Evolutionary conservation across 1,139 yeast species (phyloP), one percentile per base, ranked within the genome.

Genomic region (Yamadazyma sp.): DNA sequence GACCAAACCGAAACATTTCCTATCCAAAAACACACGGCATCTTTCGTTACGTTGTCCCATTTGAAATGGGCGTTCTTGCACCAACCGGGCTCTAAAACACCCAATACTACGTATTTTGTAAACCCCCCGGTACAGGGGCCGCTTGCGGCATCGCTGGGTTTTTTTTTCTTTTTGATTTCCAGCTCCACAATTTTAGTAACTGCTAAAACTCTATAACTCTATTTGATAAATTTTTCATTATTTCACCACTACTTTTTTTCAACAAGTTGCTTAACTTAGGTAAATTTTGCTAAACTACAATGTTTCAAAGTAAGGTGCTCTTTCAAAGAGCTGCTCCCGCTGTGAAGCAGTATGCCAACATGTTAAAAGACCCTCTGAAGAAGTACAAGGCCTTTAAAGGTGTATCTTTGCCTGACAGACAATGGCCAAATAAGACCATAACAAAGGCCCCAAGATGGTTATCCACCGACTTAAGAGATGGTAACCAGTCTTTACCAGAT

Each of bases 401-500:
- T 3, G 69, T 91, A 34, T 62, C 81, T 34, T 71, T 91, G 48
- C 81, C 87, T 18, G 77, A 84, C 54, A 79, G 98, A 52, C 79
- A 81, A 48, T 92, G 98, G 98, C 98, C 98, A 9, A 66, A 77
- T 45, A 81, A 79, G 40, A 67, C 81, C 29, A 73, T 92, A 51
- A 77, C 78, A 38, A 82, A 82, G 60, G 85, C 97, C 3, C 98
- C 98, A 42, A 76, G 98, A 61, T 92, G 98, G 98, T 77, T 92
- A 40, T 86, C 96, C 7, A 92, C 98, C 2, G 98, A 92, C 61
- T 76, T 92, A 54, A 79, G 98, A 63, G 98, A 92, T 61, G 98
- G 98, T 42, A 92, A 92, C 69, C 98, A 92, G 68, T 87, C 97
- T 9, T 75, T 92, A 51, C 98, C 98, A 8, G 98, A 92, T 64